Conservation (phyloP, 2,329 filamentous ascomycete species). For the Monilinia vaccinii-corymbosi region DNA sequence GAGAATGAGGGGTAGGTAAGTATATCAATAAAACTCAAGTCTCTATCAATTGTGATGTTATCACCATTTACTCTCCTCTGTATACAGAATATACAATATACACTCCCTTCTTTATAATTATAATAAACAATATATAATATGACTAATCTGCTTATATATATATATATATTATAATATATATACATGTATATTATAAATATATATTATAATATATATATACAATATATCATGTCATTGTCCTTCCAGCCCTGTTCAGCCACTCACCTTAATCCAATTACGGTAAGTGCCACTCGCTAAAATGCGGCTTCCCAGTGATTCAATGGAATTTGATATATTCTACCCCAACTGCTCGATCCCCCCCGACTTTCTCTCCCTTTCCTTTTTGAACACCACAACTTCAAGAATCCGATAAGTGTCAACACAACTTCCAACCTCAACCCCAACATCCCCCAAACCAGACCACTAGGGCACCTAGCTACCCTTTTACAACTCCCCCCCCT, state of each 20-base stretch:
- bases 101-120: too few relatives aligned
- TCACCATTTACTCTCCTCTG: too few relatives aligned
- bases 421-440: constrained; percentile 20
- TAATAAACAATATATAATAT: too few relatives aligned
- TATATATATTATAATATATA: too few relatives aligned
- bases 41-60: too few relatives aligned
- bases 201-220: too few relatives aligned
- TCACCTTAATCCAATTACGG: constrained; percentile 7
- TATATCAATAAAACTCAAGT: too few relatives aligned
- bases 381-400: constrained; percentile 21
- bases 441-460: constrained; percentile 32
- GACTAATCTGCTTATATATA: too few relatives aligned
- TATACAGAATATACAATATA: too few relatives aligned
- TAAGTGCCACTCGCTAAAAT: constrained; percentile 15
- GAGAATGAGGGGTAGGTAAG: too few relatives aligned
- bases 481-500: constrained; percentile 58
- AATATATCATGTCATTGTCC: too few relatives aligned
- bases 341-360: constrained; percentile 8
- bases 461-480: constrained; percentile 88
- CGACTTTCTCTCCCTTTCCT: constrained; percentile 22
- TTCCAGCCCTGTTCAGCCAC: constrained; percentile 6
- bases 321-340: constrained; percentile 20
- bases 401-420: constrained; percentile 27
- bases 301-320: constrained; percentile 13
- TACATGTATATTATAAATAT: too few relatives aligned